Evolutionary conservation across 768 basidiomycete genomes (phyloP).

Genomic region (Lactarius sanguifluus): DNA sequence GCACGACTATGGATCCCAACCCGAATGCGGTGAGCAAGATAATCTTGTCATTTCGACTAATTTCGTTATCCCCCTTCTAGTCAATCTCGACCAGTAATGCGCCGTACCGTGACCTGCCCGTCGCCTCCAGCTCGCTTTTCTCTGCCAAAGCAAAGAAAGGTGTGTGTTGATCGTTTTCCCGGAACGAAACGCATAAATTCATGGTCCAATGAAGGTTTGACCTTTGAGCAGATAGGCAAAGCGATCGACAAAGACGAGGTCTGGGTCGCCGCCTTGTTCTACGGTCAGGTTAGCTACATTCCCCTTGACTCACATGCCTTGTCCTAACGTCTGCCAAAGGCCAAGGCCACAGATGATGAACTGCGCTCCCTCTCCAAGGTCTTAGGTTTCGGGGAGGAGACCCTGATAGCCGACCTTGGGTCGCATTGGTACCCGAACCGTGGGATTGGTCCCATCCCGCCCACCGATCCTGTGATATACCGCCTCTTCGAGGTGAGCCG

Average conservation of each 20-base stretch:
- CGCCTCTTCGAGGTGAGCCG: constrained; percentile 69
- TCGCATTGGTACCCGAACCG: constrained; percentile 76
- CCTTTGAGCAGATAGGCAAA: constrained; percentile 68
- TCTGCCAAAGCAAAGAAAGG: background rate
- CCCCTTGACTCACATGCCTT: background rate
- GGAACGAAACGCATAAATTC: constrained; percentile 64
- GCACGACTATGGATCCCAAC: constrained; percentile 15
- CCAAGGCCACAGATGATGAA: constrained; percentile 65
- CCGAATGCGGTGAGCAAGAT: constrained; percentile 3
- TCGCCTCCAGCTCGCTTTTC: constrained; percentile 1
- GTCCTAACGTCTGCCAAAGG: constrained; percentile 42
- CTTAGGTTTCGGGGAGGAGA: constrained; percentile 47
- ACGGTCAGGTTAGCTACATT: constrained; percentile 58
- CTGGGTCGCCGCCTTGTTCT: constrained; percentile 81
- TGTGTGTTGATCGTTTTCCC: constrained; percentile 31
- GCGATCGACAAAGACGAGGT: constrained; percentile 71
- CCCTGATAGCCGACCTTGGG: constrained; percentile 50
- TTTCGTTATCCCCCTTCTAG: background rate
- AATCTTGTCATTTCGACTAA: no score
- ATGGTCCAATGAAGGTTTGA: constrained; percentile 46
- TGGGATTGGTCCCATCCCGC: constrained; percentile 65
- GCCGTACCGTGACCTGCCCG: background rate
- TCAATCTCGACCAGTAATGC: constrained; percentile 5
- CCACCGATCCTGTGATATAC: constrained; percentile 78
- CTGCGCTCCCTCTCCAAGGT: constrained; percentile 50